These are phyloP conservation scores for Medicago arabica DNA, from an alignment of 306 rosid species.

Conservation along the genomic window DNA sequence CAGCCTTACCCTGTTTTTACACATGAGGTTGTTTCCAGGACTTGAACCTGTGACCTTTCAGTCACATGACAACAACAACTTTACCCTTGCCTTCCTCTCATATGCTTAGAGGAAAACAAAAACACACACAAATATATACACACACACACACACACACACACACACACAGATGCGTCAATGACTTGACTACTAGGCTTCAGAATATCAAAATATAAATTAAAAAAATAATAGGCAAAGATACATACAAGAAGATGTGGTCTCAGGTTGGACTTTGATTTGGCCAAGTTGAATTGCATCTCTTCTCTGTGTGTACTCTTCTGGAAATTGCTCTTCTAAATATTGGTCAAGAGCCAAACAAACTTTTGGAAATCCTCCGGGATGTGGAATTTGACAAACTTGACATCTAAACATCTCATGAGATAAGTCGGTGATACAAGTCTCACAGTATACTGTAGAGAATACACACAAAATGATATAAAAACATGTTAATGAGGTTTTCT, in stretches of 20 bases:
- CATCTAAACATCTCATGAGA: conserved; percentile 61
- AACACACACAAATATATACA: neutral
- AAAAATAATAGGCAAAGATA: conserved; percentile 28
- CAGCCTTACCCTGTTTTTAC: no score
- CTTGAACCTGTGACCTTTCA: no score
- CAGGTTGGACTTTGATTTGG: conserved; percentile 46
- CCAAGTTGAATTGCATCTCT: conserved; percentile 53
- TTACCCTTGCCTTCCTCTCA: no score
- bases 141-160: neutral
- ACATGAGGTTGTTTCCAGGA: no score
- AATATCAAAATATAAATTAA: conserved; percentile 16
- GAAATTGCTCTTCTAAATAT: conserved; percentile 68
- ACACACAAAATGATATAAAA: conserved; percentile 22
- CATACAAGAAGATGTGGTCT: conserved; percentile 52
- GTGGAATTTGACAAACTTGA: conserved; percentile 68
- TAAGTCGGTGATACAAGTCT: conserved; percentile 53
- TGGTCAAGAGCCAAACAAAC: conserved; percentile 72
- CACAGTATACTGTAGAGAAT: conserved; percentile 64
- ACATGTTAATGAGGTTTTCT: conserved; percentile 22
- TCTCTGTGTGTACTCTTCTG: conserved; percentile 64
- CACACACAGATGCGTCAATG: neutral
- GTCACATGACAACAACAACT: no score
- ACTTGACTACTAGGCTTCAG: conserved; percentile 1
- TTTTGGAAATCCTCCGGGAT: conserved; percentile 75
- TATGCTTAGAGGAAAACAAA: neutral